Percentiles rank a stretch among this genome's conserved stretches.
Conservation (phyloP, 768 basidiomycete genomes). For the Mycena albidolilacea region DNA sequence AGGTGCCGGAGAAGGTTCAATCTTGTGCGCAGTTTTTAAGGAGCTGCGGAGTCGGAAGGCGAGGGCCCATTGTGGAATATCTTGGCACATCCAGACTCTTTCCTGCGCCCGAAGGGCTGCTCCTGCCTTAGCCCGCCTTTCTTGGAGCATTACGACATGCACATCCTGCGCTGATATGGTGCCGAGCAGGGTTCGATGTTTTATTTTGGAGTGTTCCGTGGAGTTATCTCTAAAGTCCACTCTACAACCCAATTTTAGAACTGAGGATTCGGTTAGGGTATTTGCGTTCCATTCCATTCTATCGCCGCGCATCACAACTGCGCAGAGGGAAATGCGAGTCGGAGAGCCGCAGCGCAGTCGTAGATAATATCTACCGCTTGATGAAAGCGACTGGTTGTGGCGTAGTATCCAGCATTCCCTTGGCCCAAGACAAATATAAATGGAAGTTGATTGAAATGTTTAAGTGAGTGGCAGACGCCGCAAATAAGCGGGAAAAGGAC, state of each 20-base stretch:
- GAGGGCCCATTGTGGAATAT: not conserved
- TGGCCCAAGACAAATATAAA: constrained; percentile 3
- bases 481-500: constrained; percentile 1
- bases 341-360: constrained; percentile 14
- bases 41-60: constrained; percentile 9
- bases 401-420: not conserved
- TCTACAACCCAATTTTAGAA: constrained; percentile 11
- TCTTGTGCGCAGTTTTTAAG: constrained; percentile 16
- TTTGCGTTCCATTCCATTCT: constrained; percentile 14
- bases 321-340: constrained; percentile 5
- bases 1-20: constrained; percentile 7
- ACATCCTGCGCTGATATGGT: constrained; percentile 12
- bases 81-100: constrained; percentile 8
- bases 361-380: not conserved
- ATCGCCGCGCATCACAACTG: constrained; percentile 18
- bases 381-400: not conserved
- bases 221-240: constrained; percentile 19
- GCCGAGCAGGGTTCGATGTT: constrained; percentile 17
- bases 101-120: constrained; percentile 2
- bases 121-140: constrained; percentile 9
- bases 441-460: constrained; percentile 6
- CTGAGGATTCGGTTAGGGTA: constrained; percentile 8
- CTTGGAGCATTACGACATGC: constrained; percentile 11
- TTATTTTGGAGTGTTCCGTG: not conserved
- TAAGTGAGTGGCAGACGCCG: constrained; percentile 5